phyloP scores from a whole-genome alignment of 2,329 filamentous ascomycete genomes.

The Metarhizium sp. region DNA sequence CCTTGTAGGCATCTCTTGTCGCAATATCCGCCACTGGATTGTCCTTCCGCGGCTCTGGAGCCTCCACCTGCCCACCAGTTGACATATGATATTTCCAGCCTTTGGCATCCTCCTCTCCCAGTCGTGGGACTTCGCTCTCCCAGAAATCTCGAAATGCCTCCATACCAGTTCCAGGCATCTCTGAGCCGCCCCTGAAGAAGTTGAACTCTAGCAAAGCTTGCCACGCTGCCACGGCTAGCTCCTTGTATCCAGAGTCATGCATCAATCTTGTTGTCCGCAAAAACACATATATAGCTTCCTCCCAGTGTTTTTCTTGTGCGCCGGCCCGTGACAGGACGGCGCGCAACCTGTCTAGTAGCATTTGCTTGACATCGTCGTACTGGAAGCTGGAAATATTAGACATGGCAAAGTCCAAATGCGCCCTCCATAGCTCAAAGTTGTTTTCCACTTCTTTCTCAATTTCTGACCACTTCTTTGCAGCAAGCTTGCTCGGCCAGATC shows the following conservation, averaged over 20 bases:
- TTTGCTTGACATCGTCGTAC: slow-evolving; percentile 53
- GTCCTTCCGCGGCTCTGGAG: slow-evolving; percentile 26
- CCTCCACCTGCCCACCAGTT: slow-evolving; percentile 25
- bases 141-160: slow-evolving; percentile 63
- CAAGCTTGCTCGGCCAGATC: slow-evolving; percentile 58
- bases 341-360: slow-evolving; percentile 45
- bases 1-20: slow-evolving; percentile 37
- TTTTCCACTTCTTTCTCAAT: slow-evolving; percentile 16
- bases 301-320: slow-evolving; percentile 7
- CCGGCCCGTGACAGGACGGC: slow-evolving; percentile 7
- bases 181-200: slow-evolving; percentile 38
- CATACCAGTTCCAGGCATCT: slow-evolving; percentile 16
- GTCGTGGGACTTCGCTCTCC: slow-evolving; percentile 72
- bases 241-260: slow-evolving; percentile 66
- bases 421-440: slow-evolving; percentile 58
- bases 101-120: slow-evolving; percentile 62
- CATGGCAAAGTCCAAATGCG: slow-evolving; percentile 64
- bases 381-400: slow-evolving; percentile 56
- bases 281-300: slow-evolving; percentile 54
- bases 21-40: not conserved
- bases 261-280: slow-evolving; percentile 66
- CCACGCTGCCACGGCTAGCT: slow-evolving; percentile 72
- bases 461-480: slow-evolving; percentile 57
- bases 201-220: slow-evolving; percentile 70
- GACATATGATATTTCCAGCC: slow-evolving; percentile 57